These are phyloP conservation scores for Monosporascus sp. DNA, from an alignment of 2,329 filamentous ascomycete species.

Conservation along the genomic window DNA sequence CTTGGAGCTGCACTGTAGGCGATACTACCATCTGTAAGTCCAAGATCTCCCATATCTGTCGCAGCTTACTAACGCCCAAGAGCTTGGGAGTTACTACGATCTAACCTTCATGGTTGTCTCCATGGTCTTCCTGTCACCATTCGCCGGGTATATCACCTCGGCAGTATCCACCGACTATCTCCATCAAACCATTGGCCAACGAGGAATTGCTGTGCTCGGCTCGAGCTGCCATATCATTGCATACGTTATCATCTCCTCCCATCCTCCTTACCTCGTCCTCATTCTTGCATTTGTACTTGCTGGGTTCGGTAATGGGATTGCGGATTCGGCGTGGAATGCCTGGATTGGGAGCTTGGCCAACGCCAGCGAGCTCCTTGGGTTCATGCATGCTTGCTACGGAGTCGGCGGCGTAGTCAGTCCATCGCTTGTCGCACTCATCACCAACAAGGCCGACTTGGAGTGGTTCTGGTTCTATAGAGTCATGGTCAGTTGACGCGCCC, in stretches of 20 bases:
- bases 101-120: conserved; percentile 43
- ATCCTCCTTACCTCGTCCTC: conserved; percentile 63
- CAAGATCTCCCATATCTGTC: not conserved
- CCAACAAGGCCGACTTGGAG: conserved; percentile 52
- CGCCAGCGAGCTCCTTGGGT: conserved; percentile 64
- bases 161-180: conserved; percentile 39
- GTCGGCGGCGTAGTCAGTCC: conserved; percentile 64
- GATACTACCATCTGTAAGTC: conserved; percentile 45
- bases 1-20: conserved; percentile 26
- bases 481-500: conserved; percentile 48
- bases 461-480: conserved; percentile 75
- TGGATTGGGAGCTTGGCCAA: conserved; percentile 61
- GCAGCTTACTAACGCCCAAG: not conserved
- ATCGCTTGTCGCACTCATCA: conserved; percentile 64
- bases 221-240: conserved; percentile 57
- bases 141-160: conserved; percentile 40
- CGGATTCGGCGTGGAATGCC: conserved; percentile 51
- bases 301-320: conserved; percentile 65
- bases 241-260: conserved; percentile 57
- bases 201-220: conserved; percentile 60
- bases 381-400: conserved; percentile 65
- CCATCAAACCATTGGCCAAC: conserved; percentile 48
- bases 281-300: conserved; percentile 61
- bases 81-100: conserved; percentile 41
- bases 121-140: conserved; percentile 42